A percentile compares a stretch with the other conserved stretches of the same genome.
These are phyloP conservation scores for Canariomyces notabilis DNA, from an alignment of 2,329 filamentous ascomycete genomes.

Conservation along the genomic window DNA sequence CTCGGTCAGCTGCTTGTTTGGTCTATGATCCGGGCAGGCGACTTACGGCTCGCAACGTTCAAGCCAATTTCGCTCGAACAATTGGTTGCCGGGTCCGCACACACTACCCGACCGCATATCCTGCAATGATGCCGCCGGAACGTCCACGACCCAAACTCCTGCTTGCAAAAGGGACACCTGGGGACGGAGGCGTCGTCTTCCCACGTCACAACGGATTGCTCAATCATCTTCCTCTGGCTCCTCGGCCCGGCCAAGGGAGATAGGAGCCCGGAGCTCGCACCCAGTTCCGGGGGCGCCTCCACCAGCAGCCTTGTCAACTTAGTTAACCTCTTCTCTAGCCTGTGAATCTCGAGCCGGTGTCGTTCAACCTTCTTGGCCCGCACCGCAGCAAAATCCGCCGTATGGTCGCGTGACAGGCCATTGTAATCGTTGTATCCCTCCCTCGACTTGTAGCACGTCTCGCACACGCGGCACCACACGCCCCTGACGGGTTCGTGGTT, in stretches of 20 bases:
- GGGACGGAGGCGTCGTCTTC: slow-evolving; percentile 79
- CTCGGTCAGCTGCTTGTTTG: slow-evolving; percentile 1
- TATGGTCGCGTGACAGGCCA: slow-evolving; percentile 68
- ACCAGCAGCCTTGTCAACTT: slow-evolving; percentile 82
- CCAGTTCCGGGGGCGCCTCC: slow-evolving; percentile 63
- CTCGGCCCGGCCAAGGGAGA: slow-evolving; percentile 63
- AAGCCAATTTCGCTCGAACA: slow-evolving; percentile 84
- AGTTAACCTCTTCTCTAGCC: slow-evolving; percentile 86
- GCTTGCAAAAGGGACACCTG: slow-evolving; percentile 89
- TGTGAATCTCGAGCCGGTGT: slow-evolving; percentile 78
- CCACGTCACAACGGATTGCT: slow-evolving; percentile 92
- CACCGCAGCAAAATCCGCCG: slow-evolving; percentile 62
- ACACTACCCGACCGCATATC: slow-evolving; percentile 88
- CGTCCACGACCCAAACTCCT: slow-evolving; percentile 89
- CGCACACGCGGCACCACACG: slow-evolving; percentile 90
- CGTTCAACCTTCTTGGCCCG: slow-evolving; percentile 76
- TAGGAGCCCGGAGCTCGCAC: slow-evolving; percentile 46
- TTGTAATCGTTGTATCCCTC: slow-evolving; percentile 91
- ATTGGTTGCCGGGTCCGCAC: slow-evolving; percentile 74
- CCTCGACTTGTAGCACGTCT: slow-evolving; percentile 97
- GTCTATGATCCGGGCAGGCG: accelerated
- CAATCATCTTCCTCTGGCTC: slow-evolving; percentile 71
- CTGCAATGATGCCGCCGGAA: slow-evolving; percentile 93
- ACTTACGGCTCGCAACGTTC: slow-evolving; percentile 57
- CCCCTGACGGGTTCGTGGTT: slow-evolving; percentile 85